These are phyloP conservation scores for Brassica cretica DNA, from an alignment of 345 rosid genomes.

Conservation along the genomic window DNA sequence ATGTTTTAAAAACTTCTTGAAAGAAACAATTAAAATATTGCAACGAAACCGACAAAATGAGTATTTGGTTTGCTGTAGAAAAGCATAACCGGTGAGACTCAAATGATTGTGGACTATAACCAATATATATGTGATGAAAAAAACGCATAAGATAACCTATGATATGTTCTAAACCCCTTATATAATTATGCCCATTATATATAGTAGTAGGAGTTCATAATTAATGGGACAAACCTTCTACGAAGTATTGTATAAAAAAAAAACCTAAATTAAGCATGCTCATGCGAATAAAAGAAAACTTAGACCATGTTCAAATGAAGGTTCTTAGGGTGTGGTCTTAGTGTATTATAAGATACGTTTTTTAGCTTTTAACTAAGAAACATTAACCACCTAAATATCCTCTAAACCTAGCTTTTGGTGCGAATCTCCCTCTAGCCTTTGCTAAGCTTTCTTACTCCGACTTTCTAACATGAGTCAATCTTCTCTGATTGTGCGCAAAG, in stretches of 20 bases:
- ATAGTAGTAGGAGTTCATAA: slow-evolving; percentile 14
- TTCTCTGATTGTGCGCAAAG: no score
- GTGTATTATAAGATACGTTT: no score
- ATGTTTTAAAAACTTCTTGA: not conserved
- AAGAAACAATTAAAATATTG: slow-evolving; percentile 7
- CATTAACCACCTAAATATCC: no score
- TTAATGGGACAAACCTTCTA: slow-evolving; percentile 1
- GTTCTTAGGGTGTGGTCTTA: no score
- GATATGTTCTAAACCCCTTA: slow-evolving; percentile 9
- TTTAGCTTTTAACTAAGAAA: no score
- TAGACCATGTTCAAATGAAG: no score
- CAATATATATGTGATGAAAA: slow-evolving; percentile 16
- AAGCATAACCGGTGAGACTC: slow-evolving; percentile 24
- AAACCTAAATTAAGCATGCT: not conserved
- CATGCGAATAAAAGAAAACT: not conserved
- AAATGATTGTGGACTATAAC: slow-evolving; percentile 26
- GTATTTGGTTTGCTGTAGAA: slow-evolving; percentile 31
- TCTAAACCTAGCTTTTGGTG: no score
- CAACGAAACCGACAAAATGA: slow-evolving; percentile 28
- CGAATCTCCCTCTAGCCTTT: no score
- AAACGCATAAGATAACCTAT: slow-evolving; percentile 4
- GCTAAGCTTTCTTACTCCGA: no score
- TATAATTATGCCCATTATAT: slow-evolving; percentile 2
- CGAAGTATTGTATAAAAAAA: no score
- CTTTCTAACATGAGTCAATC: no score